A percentile compares a stretch with the other conserved stretches of the same genome.
Conservation (phyloP, 2,329 filamentous ascomycete genomes). For the Passalora sequoiae region DNA sequence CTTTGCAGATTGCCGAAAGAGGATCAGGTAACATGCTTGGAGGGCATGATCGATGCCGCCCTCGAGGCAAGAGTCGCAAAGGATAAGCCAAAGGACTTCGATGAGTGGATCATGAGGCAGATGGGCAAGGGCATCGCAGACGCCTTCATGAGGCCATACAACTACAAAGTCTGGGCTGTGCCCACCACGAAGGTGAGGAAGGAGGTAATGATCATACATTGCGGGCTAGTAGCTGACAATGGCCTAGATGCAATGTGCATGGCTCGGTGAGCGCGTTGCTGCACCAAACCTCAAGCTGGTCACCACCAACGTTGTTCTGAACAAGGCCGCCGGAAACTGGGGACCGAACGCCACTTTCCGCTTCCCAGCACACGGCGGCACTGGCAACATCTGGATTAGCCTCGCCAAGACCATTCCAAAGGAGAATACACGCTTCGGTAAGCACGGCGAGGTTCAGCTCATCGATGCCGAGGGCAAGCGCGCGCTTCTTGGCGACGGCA, state of each 20-base stretch:
- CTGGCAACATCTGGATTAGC: slow-evolving; percentile 97
- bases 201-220: slow-evolving; percentile 5
- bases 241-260: slow-evolving; percentile 90
- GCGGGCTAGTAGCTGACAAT: slow-evolving; percentile 19
- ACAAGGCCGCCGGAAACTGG: slow-evolving; percentile 96
- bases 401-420: slow-evolving; percentile 88
- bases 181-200: slow-evolving; percentile 82
- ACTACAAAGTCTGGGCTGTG: slow-evolving; percentile 99
- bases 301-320: slow-evolving; percentile 88
- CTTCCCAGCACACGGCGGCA: slow-evolving; percentile 92
- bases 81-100: slow-evolving; percentile 92
- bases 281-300: slow-evolving; percentile 92
- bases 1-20: slow-evolving; percentile 97
- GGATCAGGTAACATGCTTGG: slow-evolving; percentile 89
- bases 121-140: slow-evolving; percentile 85
- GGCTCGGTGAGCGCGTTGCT: slow-evolving; percentile 97
- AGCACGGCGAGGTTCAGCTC: slow-evolving; percentile 75
- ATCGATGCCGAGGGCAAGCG: slow-evolving; percentile 81
- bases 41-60: slow-evolving; percentile 92
- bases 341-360: slow-evolving; percentile 97
- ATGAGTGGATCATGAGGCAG: slow-evolving; percentile 95
- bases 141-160: slow-evolving; percentile 98
- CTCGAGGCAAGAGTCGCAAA: slow-evolving; percentile 78
- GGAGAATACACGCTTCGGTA: slow-evolving; percentile 86
- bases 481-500: slow-evolving; percentile 77